phyloP scores from a whole-genome alignment of 495 filamentous ascomycete species.

The Penicillium subrubescens region DNA sequence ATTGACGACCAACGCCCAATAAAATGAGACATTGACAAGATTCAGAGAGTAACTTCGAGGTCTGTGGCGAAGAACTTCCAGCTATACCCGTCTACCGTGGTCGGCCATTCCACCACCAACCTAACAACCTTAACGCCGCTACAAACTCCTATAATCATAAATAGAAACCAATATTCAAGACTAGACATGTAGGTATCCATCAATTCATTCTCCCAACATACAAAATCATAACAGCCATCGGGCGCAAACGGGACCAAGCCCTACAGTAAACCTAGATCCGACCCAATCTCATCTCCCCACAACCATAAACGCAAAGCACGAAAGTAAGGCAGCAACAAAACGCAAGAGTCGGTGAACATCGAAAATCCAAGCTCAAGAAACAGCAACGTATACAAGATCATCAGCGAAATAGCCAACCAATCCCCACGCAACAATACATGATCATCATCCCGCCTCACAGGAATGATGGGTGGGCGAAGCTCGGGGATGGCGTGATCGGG shows the following conservation, averaged over 20 bases:
- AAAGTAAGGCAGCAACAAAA: not conserved
- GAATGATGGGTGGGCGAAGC: not conserved
- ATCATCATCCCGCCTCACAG: not conserved
- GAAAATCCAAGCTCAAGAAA: slow-evolving; percentile 4
- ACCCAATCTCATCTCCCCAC: not conserved
- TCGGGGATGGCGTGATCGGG: slow-evolving; percentile 38
- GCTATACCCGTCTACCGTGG: not conserved
- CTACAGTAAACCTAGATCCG: too few relatives aligned
- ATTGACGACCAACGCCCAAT: not conserved
- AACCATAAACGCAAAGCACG: not conserved
- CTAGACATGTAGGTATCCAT: not conserved
- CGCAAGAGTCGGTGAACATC: slow-evolving; percentile 16
- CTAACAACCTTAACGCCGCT: not conserved
- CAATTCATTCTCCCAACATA: slow-evolving; percentile 14
- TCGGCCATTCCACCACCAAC: too few relatives aligned
- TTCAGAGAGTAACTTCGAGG: too few relatives aligned
- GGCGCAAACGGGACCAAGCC: not conserved
- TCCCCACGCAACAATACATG: slow-evolving; percentile 4
- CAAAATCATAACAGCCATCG: slow-evolving; percentile 1
- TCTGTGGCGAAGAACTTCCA: not conserved
- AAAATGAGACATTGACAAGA: too few relatives aligned
- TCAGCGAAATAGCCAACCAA: slow-evolving; percentile 18
- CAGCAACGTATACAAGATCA: slow-evolving; percentile 21
- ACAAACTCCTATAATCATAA: not conserved
- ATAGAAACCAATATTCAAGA: not conserved